Base-by-base conservation (phyloP, 305 asterid genomes). In the Caryopteris hybrid region DNA sequence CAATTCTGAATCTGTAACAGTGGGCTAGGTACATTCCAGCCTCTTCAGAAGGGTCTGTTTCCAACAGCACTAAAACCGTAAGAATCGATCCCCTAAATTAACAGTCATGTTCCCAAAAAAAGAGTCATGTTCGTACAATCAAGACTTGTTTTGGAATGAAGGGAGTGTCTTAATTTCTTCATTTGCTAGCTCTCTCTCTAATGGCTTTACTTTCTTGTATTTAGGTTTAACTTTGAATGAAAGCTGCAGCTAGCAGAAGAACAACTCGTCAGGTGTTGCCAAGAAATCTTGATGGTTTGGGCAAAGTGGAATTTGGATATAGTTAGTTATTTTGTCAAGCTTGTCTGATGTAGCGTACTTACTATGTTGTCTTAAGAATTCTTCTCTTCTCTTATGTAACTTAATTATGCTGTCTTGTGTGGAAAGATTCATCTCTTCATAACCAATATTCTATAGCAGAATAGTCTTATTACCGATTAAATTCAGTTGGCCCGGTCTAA, bases 1-100 rank as follows among this genome's bases (percentile, higher is more conserved):
- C 3, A 8, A 39, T 22, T 17, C 0, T 51, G 36, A 13, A 48
- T 45, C n/a, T 41, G 66, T 52, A 60, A 60, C 79, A 91, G 96
- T 91, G 97, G 97, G 97, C 97, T 20, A 86, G 97, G 83, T 85
- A 85, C 82, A 85, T 90, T 71, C 97, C 97, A 54, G 77, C 69
- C 56, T 42, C 84, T 42, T 69, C 96, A 52, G 69, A 62, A n/a
- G 89, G 84, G 25, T 68, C 90, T 42, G 57, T 79, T 61, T 56
- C 81, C 14, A 84, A 67, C 70, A 62, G 59, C 77, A 74, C 42
- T 64, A 83, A 65, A 69, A 82, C 73, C 48, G 97, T 87, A 74
- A 83, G 86, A 57, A 17, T 73, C 17, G 6, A 39, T 54, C 54
- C 46, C 54, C n/a, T n/a, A n/a, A n/a, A n/a, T n/a, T n/a, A n/a